Percentiles rank a stretch among this genome's conserved stretches.
Conservation (phyloP, 495 filamentous ascomycete species). For the Penicillium silybi region DNA sequence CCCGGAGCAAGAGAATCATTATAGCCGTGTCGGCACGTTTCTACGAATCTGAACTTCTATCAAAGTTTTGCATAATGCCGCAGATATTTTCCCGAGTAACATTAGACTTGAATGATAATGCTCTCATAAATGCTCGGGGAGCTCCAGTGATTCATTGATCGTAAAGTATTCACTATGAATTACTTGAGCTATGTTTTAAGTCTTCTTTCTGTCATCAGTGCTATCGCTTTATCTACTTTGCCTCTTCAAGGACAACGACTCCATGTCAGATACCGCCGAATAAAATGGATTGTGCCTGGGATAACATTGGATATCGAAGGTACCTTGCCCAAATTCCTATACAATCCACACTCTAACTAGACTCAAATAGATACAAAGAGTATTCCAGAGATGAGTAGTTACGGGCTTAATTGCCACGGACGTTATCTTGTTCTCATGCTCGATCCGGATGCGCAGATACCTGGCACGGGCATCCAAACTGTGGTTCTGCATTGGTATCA, state of each 20-base stretch:
- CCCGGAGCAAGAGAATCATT: background rate
- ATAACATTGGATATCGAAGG: conserved; percentile 9
- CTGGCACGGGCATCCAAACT: conserved; percentile 16
- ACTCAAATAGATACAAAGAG: conserved; percentile 10
- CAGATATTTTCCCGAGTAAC: background rate
- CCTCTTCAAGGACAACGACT: conserved; percentile 2
- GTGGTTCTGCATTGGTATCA: conserved; percentile 41
- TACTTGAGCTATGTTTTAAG: background rate
- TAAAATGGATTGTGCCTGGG: conserved; percentile 12
- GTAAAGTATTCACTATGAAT: background rate
- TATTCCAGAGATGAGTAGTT: conserved; percentile 19
- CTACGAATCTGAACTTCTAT: background rate
- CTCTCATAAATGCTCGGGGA: too few relatives aligned
- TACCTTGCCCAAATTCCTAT: background rate
- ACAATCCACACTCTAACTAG: too few relatives aligned
- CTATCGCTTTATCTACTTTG: background rate
- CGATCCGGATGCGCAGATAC: conserved; percentile 33
- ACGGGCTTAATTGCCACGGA: conserved; percentile 5
- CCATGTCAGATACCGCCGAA: conserved; percentile 8
- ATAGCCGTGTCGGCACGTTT: background rate
- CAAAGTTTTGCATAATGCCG: background rate
- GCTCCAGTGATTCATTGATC: too few relatives aligned
- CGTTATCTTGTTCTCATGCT: conserved; percentile 31
- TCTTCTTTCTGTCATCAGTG: background rate
- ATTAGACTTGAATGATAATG: too few relatives aligned